These are phyloP conservation scores for Thymus mandschuricus DNA, from an alignment of 257 asterid species.

Conservation along the genomic window DNA sequence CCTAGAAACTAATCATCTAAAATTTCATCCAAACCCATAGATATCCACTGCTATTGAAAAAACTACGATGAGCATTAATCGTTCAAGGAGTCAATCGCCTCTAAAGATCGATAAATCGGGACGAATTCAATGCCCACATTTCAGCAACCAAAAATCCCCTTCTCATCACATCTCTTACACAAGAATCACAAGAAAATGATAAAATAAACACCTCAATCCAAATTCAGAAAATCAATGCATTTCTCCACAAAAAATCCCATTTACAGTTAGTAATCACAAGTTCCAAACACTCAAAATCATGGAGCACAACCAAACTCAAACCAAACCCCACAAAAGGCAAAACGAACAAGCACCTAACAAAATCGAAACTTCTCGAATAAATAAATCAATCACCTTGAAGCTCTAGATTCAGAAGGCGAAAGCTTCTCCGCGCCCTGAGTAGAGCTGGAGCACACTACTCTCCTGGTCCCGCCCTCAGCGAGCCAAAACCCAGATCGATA, in stretches of 20 bases:
- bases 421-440: slow-evolving; percentile 67
- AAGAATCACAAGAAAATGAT: background rate
- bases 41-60: background rate
- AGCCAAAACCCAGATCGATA: slow-evolving; percentile 61
- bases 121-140: background rate
- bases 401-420: slow-evolving; percentile 60
- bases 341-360: slow-evolving; percentile 21
- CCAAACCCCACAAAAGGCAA: slow-evolving; percentile 10
- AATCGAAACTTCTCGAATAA: slow-evolving; percentile 10
- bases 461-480: slow-evolving; percentile 43
- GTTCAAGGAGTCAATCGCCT: background rate
- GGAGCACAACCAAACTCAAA: background rate
- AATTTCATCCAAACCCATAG: background rate
- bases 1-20: slow-evolving; percentile 7
- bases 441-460: slow-evolving; percentile 62
- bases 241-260: slow-evolving; percentile 15
- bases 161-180: background rate
- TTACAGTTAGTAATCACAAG: slow-evolving; percentile 13
- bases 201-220: slow-evolving; percentile 8
- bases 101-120: background rate
- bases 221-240: slow-evolving; percentile 7
- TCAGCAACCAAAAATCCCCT: too few species aligned
- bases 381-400: slow-evolving; percentile 53
- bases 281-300: background rate
- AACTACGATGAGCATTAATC: too few species aligned